A percentile compares a stretch with the other conserved stretches of the same genome.
Evolutionary conservation across 1,139 yeast species (phyloP).

Genomic region (Saccharomyces hybrid): DNA sequence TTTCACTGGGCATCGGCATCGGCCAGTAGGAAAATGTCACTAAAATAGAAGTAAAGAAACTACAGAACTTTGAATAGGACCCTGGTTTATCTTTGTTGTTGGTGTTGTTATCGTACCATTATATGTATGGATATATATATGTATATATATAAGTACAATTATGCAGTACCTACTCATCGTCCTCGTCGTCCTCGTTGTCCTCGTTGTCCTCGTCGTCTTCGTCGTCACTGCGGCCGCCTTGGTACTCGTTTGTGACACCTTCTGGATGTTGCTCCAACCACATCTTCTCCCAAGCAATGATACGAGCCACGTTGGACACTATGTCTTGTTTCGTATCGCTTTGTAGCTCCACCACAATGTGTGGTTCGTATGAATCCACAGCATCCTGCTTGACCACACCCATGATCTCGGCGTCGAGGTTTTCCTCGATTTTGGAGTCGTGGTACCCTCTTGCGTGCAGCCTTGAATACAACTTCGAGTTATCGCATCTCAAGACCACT

Average conservation of each 20-base stretch:
- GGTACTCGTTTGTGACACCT: slow-evolving; percentile 37
- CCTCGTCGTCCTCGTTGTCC: slow-evolving; percentile 1
- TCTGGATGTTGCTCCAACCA: slow-evolving; percentile 53
- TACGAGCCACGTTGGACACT: slow-evolving; percentile 71
- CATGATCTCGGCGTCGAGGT: slow-evolving; percentile 95
- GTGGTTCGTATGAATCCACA: slow-evolving; percentile 65
- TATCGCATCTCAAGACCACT: slow-evolving; percentile 76
- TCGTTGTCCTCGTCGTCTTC: not conserved
- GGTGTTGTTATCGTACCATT: no score
- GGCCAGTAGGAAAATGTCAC: not conserved
- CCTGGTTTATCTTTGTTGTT: no score
- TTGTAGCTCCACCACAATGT: slow-evolving; percentile 69
- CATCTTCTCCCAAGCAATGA: slow-evolving; percentile 60
- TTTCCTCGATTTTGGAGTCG: slow-evolving; percentile 77
- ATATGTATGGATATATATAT: not conserved
- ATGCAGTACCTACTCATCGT: not conserved
- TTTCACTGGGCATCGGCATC: slow-evolving; percentile 1
- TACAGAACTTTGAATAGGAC: not conserved
- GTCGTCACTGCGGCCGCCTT: slow-evolving; percentile 11
- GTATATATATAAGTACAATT: not conserved
- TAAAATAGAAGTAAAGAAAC: not conserved
- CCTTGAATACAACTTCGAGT: slow-evolving; percentile 64
- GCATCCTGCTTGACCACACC: slow-evolving; percentile 86
- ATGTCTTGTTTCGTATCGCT: slow-evolving; percentile 69
- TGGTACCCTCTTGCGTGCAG: slow-evolving; percentile 66